Conservation (phyloP, 2,329 filamentous ascomycete genomes). For the Sporothrix variecibatus region DNA sequence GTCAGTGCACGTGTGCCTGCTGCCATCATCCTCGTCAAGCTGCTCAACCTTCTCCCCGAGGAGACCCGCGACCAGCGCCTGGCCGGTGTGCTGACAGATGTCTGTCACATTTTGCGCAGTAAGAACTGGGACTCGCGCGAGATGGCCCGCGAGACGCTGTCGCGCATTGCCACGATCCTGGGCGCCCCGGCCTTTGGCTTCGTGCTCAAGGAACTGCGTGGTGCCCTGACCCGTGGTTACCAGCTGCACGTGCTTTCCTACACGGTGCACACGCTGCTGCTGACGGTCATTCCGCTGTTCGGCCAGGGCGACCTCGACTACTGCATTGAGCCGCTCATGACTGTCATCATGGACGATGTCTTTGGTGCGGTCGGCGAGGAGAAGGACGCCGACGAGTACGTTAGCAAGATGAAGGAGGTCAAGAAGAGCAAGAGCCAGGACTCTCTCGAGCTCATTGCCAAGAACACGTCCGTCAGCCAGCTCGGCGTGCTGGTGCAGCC, state of each 20-base stretch:
- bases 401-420: conserved; percentile 93
- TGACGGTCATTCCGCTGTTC: conserved; percentile 71
- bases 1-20: conserved; percentile 92
- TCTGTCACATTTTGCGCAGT: conserved; percentile 89
- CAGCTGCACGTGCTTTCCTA: conserved; percentile 94
- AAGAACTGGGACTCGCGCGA: conserved; percentile 87
- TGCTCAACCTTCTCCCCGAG: conserved; percentile 76
- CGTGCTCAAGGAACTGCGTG: conserved; percentile 85
- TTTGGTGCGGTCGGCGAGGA: conserved; percentile 92
- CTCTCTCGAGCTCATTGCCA: conserved; percentile 90
- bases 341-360: conserved; percentile 94
- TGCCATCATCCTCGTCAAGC: conserved; percentile 83
- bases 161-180: conserved; percentile 77
- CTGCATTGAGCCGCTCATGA: conserved; percentile 74
- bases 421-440: conserved; percentile 98
- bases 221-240: conserved; percentile 80
- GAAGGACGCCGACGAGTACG: conserved; percentile 95
- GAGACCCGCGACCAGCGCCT: conserved; percentile 72
- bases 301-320: conserved; percentile 86
- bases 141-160: conserved; percentile 83
- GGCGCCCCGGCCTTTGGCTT: conserved; percentile 86
- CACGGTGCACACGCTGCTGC: conserved; percentile 88
- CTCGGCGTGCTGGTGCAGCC: conserved; percentile 77
- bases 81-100: conserved; percentile 83
- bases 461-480: conserved; percentile 72